Percentiles rank a stretch among this genome's conserved stretches.
Evolutionary conservation across 208 protist genomes (phyloP).

Genomic region (Crithidia brevicula): DNA sequence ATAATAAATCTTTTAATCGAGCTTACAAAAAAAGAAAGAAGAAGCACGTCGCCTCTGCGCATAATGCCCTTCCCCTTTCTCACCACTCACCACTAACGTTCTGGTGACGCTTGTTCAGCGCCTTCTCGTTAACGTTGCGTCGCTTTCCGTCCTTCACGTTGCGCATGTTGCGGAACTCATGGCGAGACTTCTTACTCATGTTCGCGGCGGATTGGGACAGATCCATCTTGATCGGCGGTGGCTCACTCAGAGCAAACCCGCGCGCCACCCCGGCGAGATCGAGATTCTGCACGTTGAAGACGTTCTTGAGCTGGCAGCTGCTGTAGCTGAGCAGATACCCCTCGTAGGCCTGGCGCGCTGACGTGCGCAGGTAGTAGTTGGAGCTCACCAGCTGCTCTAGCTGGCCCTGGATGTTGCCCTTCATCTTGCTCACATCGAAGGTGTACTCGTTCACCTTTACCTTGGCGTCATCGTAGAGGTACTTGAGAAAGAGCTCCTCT

Average conservation of each 20-base stretch:
- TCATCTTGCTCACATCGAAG: conserved; percentile 97
- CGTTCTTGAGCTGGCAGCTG: conserved; percentile 98
- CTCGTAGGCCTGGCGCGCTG: conserved; percentile 97
- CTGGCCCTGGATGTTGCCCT: conserved; percentile 88
- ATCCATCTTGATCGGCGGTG: conserved; percentile 92
- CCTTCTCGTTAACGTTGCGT: conserved; percentile 44
- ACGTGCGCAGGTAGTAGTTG: conserved; percentile 99
- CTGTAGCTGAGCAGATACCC: conserved; percentile 98
- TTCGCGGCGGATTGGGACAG: conserved; percentile 91
- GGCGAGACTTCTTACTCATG: conserved; percentile 89
- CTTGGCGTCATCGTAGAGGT: conserved; percentile 96
- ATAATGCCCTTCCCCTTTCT: neutral
- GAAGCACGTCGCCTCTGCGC: neutral
- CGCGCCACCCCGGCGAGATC: conserved; percentile 96
- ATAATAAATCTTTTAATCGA: neutral
- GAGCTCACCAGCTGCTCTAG: conserved; percentile 97
- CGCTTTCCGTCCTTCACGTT: conserved; percentile 75
- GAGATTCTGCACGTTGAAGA: conserved; percentile 98
- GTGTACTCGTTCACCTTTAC: conserved; percentile 98
- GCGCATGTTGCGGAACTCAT: conserved; percentile 75
- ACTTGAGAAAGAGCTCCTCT: conserved; percentile 98
- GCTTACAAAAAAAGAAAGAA: neutral
- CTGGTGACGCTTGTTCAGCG: conserved; percentile 54
- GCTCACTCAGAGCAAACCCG: conserved; percentile 91
- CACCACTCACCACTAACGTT: conserved; percentile 92